Evolutionary conservation across 441 rosid species (phyloP), one percentile per base, ranked within the genome.

Genomic region (Viola pubescens): DNA sequence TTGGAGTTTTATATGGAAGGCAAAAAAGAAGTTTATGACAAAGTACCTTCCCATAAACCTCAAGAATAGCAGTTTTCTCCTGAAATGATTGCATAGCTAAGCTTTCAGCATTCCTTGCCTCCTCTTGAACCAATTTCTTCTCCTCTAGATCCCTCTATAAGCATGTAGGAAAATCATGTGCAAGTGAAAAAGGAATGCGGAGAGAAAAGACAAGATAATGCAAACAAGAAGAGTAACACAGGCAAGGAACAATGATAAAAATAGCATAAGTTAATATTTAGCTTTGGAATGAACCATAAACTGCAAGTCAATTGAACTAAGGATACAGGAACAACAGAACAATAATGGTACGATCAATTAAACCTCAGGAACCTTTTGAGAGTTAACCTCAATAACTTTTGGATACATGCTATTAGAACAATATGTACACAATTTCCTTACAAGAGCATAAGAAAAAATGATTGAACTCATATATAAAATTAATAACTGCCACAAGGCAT

Each of bases 101-200:
- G 67, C 75, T 80, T 71, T 85, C 94, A 63, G 90, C 84, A 71
- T 79, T 77, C 75, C 71, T 80, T 65, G 89, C 89, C 67, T 85
- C 88, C 70, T 81, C 91, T 4, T 78, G 71, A 65, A 77, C 64
- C 41, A 49, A 62, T 76, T 78, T 89, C 77, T 84, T 91, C 84
- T 89, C 98, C 72, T 89, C 95, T 65, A 91, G 59, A 65, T 90
- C 74, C 49, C 85, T 77, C 98, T 89, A 65, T 68, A 48, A 54
- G 69, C 54, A 48, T 8, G 44, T 44, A 10, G 37, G 47, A 48
- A 37, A 50, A 55, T 14, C 51, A 56, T 57, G 45, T 56, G 10
- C 26, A 54, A 46, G 48, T 13, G 48, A 58, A 45, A 9, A 63
- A 42, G 11, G 52, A 58, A 54, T 2, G 41, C 7, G 46, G 5